phyloP scores from a whole-genome alignment of 331 rosid genomes.

The Telfairia occidentalis region DNA sequence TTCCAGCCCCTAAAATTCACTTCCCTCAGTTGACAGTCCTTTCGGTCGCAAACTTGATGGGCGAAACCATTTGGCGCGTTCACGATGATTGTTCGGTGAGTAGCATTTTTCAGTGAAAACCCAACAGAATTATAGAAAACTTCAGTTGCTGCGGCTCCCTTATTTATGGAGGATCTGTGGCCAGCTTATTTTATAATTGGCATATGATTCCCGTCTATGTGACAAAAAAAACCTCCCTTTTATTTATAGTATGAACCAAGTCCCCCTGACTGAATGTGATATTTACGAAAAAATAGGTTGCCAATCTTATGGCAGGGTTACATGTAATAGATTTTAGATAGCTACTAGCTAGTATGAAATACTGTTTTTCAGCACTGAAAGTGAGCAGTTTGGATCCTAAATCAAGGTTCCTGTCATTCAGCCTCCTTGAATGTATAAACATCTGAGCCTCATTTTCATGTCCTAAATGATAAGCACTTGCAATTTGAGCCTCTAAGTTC shows the following conservation, averaged over 20 bases:
- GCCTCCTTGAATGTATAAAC: slow-evolving; percentile 10
- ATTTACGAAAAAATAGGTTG: not conserved
- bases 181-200: not conserved
- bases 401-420: not conserved
- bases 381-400: not conserved
- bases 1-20: slow-evolving; percentile 63
- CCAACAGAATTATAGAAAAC: not conserved
- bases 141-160: not conserved
- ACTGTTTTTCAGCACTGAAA: not conserved
- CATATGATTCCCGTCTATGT: not conserved
- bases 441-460: not conserved
- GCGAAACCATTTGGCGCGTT: slow-evolving; percentile 97
- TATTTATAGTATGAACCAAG: not conserved
- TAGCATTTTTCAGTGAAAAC: slow-evolving; percentile 57
- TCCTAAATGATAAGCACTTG: not conserved
- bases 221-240: not conserved
- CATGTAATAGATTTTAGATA: not conserved
- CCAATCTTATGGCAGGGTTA: not conserved
- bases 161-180: not conserved
- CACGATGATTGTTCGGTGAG: slow-evolving; percentile 86
- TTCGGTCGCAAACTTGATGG: slow-evolving; percentile 83
- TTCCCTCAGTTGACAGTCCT: slow-evolving; percentile 93
- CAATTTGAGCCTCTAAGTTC: not conserved
- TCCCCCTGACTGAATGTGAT: not conserved
- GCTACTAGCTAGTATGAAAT: not conserved